Evolutionary conservation across 1,284 basidiomycete species (phyloP).

Genomic region (Chalciporus piperatoides): DNA sequence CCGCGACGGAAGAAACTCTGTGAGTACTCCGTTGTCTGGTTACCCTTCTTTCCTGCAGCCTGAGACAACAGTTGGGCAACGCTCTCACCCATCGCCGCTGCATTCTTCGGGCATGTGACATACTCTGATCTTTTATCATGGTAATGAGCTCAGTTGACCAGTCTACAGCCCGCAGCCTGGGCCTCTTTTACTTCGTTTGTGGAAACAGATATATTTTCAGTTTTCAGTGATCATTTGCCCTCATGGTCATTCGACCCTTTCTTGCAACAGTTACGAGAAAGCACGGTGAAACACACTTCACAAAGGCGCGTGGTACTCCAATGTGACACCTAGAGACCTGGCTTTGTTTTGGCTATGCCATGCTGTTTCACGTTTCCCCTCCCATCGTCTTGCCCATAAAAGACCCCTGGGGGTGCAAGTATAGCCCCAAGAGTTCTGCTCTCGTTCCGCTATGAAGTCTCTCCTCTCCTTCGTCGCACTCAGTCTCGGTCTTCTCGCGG

Average conservation of each 20-base stretch:
- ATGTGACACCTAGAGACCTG: background rate
- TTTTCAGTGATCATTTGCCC: background rate
- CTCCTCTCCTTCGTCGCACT: slow-evolving; percentile 18
- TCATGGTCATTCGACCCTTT: background rate
- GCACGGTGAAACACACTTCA: background rate
- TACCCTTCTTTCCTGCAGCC: too few species aligned
- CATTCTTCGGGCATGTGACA: too few species aligned
- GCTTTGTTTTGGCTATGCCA: background rate
- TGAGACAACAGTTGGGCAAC: too few species aligned
- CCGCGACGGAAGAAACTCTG: too few species aligned
- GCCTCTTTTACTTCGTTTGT: too few species aligned
- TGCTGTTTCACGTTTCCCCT: slow-evolving; percentile 5
- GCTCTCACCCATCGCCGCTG: too few species aligned
- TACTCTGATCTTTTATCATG: too few species aligned
- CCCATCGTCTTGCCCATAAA: slow-evolving; percentile 19
- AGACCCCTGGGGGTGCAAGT: background rate
- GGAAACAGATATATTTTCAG: too few species aligned
- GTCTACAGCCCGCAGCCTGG: too few species aligned
- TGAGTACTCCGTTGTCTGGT: too few species aligned
- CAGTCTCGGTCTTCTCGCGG: slow-evolving; percentile 15
- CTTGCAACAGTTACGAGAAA: background rate
- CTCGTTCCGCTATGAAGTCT: slow-evolving; percentile 13
- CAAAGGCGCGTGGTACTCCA: slow-evolving; percentile 8
- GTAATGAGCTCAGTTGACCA: too few species aligned
- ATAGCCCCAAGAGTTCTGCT: background rate